A percentile compares a stretch with the other conserved stretches of the same genome.
Conservation (phyloP, 2,329 filamentous ascomycete genomes). For the Peltaster fructicola region DNA sequence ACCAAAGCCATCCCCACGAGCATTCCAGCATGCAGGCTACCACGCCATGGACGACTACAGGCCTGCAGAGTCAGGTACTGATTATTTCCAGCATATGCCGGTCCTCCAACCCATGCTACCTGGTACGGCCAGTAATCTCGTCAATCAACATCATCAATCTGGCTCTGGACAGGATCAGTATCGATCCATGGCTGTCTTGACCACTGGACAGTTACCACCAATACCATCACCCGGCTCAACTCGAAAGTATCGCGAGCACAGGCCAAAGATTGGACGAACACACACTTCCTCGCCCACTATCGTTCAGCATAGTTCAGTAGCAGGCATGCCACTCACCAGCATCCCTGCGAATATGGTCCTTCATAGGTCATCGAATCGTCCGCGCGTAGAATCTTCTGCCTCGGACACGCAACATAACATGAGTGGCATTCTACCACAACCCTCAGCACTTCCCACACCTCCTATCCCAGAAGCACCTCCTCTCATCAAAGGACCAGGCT, state of each 20-base stretch:
- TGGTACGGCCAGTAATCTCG: conserved; percentile 19
- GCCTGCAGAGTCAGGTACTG: conserved; percentile 51
- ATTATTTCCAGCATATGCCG: conserved; percentile 68
- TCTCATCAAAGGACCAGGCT: conserved; percentile 8
- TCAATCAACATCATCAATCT: conserved; percentile 18
- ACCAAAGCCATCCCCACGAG: conserved; percentile 61
- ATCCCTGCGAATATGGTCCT: background rate
- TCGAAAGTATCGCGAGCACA: conserved; percentile 16
- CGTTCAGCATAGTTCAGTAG: conserved; percentile 27
- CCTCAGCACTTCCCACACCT: conserved; percentile 39
- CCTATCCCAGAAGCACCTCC: conserved; percentile 23
- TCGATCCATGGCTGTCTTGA: conserved; percentile 63
- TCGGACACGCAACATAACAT: conserved; percentile 27
- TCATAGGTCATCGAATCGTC: too few species aligned
- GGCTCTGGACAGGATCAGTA: conserved; percentile 22
- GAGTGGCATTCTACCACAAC: conserved; percentile 19
- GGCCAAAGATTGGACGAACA: conserved; percentile 48
- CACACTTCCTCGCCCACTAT: conserved; percentile 70
- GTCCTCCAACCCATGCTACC: conserved; percentile 24
- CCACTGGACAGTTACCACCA: conserved; percentile 60
- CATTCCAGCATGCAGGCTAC: conserved; percentile 32
- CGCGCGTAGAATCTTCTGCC: conserved; percentile 23
- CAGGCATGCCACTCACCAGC: conserved; percentile 1
- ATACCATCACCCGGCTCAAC: conserved; percentile 65
- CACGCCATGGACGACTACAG: conserved; percentile 43